These are phyloP conservation scores for Physaria fendleri DNA, from an alignment of 345 rosid species.

Conservation along the genomic window DNA sequence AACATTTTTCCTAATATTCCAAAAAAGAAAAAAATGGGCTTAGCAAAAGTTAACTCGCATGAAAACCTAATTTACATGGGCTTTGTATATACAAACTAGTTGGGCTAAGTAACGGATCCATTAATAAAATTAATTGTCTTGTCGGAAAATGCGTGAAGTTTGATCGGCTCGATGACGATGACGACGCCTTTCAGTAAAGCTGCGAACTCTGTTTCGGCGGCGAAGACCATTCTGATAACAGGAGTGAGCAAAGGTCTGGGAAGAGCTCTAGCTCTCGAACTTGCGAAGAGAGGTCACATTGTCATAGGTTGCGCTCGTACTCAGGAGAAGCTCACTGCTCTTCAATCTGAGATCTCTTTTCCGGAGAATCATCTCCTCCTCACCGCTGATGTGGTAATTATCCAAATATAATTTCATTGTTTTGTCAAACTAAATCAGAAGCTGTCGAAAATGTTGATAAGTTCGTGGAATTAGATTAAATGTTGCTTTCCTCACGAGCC, in stretches of 20 bases:
- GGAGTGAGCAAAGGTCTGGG: constrained; percentile 93
- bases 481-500: background rate
- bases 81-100: too few relatives aligned
- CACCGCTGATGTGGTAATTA: constrained; percentile 72
- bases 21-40: too few relatives aligned
- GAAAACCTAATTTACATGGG: too few relatives aligned
- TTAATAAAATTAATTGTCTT: too few relatives aligned
- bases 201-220: constrained; percentile 26
- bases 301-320: constrained; percentile 88
- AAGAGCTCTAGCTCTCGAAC: constrained; percentile 76
- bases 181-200: constrained; percentile 36
- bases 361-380: constrained; percentile 63
- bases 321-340: constrained; percentile 63
- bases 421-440: background rate
- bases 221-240: constrained; percentile 57
- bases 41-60: too few relatives aligned
- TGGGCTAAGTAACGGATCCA: too few relatives aligned
- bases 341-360: constrained; percentile 51
- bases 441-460: background rate
- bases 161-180: constrained; percentile 27
- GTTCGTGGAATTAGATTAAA: background rate
- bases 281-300: constrained; percentile 81
- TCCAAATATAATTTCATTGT: too few relatives aligned
- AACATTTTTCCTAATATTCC: too few relatives aligned
- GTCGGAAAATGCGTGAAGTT: too few relatives aligned